A percentile compares a stretch with the other conserved stretches of the same genome.
Conservation (phyloP, 2,329 filamentous ascomycete species). For the Cercospora nicotianae region DNA sequence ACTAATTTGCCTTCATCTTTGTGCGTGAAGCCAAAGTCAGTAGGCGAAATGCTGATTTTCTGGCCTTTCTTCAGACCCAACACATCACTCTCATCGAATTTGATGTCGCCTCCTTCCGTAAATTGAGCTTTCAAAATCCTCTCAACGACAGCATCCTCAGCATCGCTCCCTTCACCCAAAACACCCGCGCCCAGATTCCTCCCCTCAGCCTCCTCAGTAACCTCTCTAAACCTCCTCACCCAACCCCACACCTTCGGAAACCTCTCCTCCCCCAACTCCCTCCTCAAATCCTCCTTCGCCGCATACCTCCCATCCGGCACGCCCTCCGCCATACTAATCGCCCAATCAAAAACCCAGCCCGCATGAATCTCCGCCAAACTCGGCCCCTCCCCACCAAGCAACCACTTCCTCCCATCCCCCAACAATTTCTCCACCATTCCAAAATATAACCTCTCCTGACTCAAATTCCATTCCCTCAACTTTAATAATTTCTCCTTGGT, state of each 20-base stretch:
- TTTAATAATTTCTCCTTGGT: slow-evolving; percentile 13
- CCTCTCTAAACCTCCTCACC: slow-evolving; percentile 21
- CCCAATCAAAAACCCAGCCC: slow-evolving; percentile 25
- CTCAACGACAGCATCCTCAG: slow-evolving; percentile 21
- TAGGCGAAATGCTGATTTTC: slow-evolving; percentile 19
- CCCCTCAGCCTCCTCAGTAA: slow-evolving; percentile 11
- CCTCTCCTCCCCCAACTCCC: slow-evolving; percentile 9
- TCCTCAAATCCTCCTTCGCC: slow-evolving; percentile 19
- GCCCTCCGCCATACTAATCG: slow-evolving; percentile 17
- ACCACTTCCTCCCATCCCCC: slow-evolving; percentile 25
- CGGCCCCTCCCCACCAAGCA: slow-evolving; percentile 19
- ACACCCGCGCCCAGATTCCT: slow-evolving; percentile 9
- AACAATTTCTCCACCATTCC: slow-evolving; percentile 29
- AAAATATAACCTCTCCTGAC: slow-evolving; percentile 25
- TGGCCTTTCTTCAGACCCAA: slow-evolving; percentile 21
- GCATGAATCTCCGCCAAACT: slow-evolving; percentile 29
- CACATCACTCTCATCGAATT: slow-evolving; percentile 19
- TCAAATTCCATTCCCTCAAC: slow-evolving; percentile 19
- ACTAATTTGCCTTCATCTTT: slow-evolving; percentile 21
- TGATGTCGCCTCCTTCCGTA: slow-evolving; percentile 6
- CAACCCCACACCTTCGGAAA: slow-evolving; percentile 23
- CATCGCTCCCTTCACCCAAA: slow-evolving; percentile 18
- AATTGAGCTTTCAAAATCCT: slow-evolving; percentile 15
- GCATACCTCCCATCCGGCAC: slow-evolving; percentile 8
- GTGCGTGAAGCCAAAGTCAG: slow-evolving; percentile 27